phyloP scores from a whole-genome alignment of 768 basidiomycete species.

The Leccinum truebloodii region DNA sequence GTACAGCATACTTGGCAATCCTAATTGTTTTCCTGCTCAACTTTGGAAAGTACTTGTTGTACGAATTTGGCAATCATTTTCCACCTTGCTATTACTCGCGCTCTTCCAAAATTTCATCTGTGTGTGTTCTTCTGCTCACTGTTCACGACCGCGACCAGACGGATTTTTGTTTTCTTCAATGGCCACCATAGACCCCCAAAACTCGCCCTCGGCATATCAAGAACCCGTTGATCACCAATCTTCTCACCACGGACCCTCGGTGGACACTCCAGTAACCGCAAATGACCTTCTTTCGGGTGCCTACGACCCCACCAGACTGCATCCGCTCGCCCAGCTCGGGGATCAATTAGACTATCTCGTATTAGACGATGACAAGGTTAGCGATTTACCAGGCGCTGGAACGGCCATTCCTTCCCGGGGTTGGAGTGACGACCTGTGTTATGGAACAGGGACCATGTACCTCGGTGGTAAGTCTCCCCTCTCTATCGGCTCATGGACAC shows the following conservation, averaged over 20 bases:
- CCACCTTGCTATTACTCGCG: slow-evolving; percentile 25
- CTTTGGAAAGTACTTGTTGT: slow-evolving; percentile 12
- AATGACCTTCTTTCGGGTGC: slow-evolving; percentile 83
- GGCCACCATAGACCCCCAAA: slow-evolving; percentile 30
- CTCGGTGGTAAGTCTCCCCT: slow-evolving; percentile 79
- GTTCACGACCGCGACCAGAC: slow-evolving; percentile 22
- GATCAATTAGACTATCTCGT: slow-evolving; percentile 94
- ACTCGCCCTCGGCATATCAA: slow-evolving; percentile 41
- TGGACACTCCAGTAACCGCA: slow-evolving; percentile 71
- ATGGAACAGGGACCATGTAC: slow-evolving; percentile 99
- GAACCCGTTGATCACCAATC: slow-evolving; percentile 48
- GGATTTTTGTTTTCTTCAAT: slow-evolving; percentile 18
- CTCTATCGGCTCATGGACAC: slow-evolving; percentile 55
- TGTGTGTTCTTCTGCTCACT: slow-evolving; percentile 14
- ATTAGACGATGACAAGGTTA: slow-evolving; percentile 96
- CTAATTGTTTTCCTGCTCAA: slow-evolving; percentile 33
- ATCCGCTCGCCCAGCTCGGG: slow-evolving; percentile 90
- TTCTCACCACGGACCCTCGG: slow-evolving; percentile 41
- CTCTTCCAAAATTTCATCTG: slow-evolving; percentile 33
- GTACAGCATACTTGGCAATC: slow-evolving; percentile 16
- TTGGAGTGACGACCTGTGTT: slow-evolving; percentile 99
- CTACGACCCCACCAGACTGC: slow-evolving; percentile 90
- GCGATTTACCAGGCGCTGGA: slow-evolving; percentile 82
- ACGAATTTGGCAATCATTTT: slow-evolving; percentile 14
- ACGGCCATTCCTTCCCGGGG: slow-evolving; percentile 94